Evolutionary conservation across 306 rosid genomes (phyloP), one percentile per base, ranked within the genome.

Genomic region (Prunus kanzakura): DNA sequence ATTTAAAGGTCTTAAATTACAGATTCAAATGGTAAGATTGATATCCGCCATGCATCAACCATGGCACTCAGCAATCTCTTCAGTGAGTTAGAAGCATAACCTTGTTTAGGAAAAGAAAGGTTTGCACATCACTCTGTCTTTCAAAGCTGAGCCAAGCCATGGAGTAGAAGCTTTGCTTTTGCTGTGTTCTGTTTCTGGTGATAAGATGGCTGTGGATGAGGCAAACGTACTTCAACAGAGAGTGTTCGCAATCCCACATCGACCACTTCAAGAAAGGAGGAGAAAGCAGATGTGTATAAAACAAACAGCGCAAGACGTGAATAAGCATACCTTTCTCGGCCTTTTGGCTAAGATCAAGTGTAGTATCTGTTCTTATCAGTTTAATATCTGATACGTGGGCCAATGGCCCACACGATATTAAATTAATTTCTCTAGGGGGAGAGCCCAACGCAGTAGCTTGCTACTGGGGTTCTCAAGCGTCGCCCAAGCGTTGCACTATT

Each of bases 241-340:
- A 0, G 11, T 2, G 2, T 6, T 0, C 5, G 7, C 0, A 27
- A 12, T 69, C 43, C 73, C 73, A 50, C 27, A 69, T 69, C 18
- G 23, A 0, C n/a, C 0, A 23, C 0, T 0, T 49, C 25, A 69
- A 2, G 1, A 30, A 9, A 27, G 4, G 10, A 22, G 4, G 73
- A 9, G 10, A 69, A 11, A 1, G 0, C 1, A 46, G 56, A 5
- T 18, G 15, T 3, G 41, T 47, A 68, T 23, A 23, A 67, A 46
- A 23, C 0, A 0, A 2, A 11, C 4, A 2, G 22, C 22, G 25
- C 20, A 27, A 69, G 0, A 2, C 0, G 0, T 0, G 0, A 0
- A 0, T 0, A 30, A 2, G 14, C 52, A 46, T 73, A 46, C 29
- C 11, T 38, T 72, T 47, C 18, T 61, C 61, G 61, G 61, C 30